A percentile compares a stretch with the other conserved stretches of the same genome.
phyloP scores from a whole-genome alignment of 441 rosid species.

The Biscutella laevigata region DNA sequence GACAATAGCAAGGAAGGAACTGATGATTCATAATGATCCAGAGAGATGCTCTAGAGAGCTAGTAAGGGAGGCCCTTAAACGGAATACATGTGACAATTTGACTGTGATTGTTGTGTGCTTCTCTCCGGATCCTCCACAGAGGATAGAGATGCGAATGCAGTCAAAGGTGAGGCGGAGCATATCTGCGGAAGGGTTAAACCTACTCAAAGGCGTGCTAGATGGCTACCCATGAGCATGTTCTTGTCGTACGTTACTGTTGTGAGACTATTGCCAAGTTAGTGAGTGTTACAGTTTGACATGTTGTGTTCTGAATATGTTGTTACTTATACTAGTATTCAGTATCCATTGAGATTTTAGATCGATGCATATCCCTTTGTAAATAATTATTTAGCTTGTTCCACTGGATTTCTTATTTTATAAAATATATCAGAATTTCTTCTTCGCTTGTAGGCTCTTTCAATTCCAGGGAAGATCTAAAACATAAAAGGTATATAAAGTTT shows the following conservation, averaged over 20 bases:
- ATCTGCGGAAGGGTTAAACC: slow-evolving; percentile 75
- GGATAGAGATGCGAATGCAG: slow-evolving; percentile 51
- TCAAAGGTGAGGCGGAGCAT: slow-evolving; percentile 62
- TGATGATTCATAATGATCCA: slow-evolving; percentile 83
- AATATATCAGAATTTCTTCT: slow-evolving; percentile 9
- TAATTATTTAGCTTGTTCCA: slow-evolving; percentile 1
- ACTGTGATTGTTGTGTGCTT: slow-evolving; percentile 74
- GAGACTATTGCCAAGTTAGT: slow-evolving; percentile 19
- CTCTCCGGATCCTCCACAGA: slow-evolving; percentile 69
- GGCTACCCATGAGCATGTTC: slow-evolving; percentile 28
- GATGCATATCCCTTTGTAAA: slow-evolving; percentile 17
- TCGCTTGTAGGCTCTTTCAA: not conserved
- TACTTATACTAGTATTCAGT: slow-evolving; percentile 15
- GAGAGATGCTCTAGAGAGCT: slow-evolving; percentile 84
- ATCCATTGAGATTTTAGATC: slow-evolving; percentile 24
- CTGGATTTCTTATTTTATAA: not conserved
- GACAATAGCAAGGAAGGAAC: slow-evolving; percentile 63
- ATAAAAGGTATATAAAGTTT: too few relatives aligned
- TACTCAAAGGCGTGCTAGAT: slow-evolving; percentile 68
- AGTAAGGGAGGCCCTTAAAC: slow-evolving; percentile 70
- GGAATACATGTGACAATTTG: slow-evolving; percentile 68
- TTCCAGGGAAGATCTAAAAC: too few relatives aligned
- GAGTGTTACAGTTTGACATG: slow-evolving; percentile 3
- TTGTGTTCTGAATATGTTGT: slow-evolving; percentile 18
- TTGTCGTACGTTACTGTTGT: not conserved